phyloP scores from a whole-genome alignment of 2,329 filamentous ascomycete genomes.

The Colletotrichum euphorbiae region DNA sequence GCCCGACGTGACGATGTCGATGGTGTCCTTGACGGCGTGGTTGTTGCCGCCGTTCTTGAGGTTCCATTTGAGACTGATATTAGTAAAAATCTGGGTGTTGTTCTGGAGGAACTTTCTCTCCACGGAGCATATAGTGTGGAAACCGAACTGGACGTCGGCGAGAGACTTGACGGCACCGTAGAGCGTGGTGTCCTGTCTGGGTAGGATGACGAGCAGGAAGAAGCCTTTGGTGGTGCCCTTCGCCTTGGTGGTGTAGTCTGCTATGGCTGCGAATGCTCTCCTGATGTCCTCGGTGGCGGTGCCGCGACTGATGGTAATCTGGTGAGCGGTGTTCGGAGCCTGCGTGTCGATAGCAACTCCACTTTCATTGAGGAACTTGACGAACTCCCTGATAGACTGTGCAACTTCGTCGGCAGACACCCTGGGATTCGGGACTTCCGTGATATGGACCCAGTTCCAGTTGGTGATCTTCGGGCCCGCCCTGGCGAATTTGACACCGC shows the following conservation, averaged over 20 bases:
- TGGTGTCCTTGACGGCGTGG: constrained; percentile 69
- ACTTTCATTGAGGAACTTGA: constrained; percentile 48
- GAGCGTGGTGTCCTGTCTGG: constrained; percentile 59
- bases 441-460: constrained; percentile 64
- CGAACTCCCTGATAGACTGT: constrained; percentile 49
- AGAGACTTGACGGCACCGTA: constrained; percentile 76
- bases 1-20: constrained; percentile 70
- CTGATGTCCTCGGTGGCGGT: not conserved
- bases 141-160: constrained; percentile 73
- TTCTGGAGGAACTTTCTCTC: constrained; percentile 50
- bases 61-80: constrained; percentile 83
- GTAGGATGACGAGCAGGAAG: constrained; percentile 72
- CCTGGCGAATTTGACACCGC: constrained; percentile 64
- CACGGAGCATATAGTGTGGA: constrained; percentile 76
- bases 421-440: not conserved
- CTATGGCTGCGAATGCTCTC: not conserved
- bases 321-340: not conserved
- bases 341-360: constrained; percentile 53
- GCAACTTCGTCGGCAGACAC: constrained; percentile 21
- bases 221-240: constrained; percentile 44
- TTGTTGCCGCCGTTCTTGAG: constrained; percentile 81
- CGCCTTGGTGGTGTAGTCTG: constrained; percentile 39
- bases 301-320: not conserved
- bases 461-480: constrained; percentile 57
- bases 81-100: constrained; percentile 68